Base-by-base conservation (phyloP, 345 rosid genomes). In the Corchorus capsularis region DNA sequence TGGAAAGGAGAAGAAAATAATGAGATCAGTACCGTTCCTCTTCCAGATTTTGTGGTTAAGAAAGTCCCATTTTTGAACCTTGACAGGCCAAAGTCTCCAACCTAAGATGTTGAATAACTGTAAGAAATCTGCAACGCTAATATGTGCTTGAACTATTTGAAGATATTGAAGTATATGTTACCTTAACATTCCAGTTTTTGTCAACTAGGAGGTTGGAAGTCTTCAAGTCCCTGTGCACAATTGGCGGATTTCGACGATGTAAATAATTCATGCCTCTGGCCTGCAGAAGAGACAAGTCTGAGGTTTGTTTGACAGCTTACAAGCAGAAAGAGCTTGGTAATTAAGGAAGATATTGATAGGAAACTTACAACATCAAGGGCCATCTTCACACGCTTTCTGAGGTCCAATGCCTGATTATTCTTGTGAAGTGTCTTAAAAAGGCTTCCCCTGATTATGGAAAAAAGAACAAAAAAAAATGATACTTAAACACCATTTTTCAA, bases 211-310 rank as follows among this genome's bases (percentile, higher is more conserved):
- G 88, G 85, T 95, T 95, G 45, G 99, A 93, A 35, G 99, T 93
- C 80, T 91, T 95, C 32, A 95, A 83, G 83, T 95, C 98, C 66
- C 97, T 84, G 69, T 95, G 99, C 49, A 95, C 90, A 64, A 91
- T 95, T 15, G 97, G 93, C 14, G 96, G 99, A 79, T 88, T 90
- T 76, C 99, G 87, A 63, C 76, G 93, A 79, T 95, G 99, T 81
- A 93, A 86, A 83, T 95, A 95, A 78, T 95, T 91, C 98, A 93
- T 91, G 65, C 97, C 99, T 84, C 90, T 83, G 67, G 96, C 97
- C 99, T 95, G 90, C 82, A 85, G 70, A 41, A 55, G 69, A 53
- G 62, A 32, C 16, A 13, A 60, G 62, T 34, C 19, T 43, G 17
- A 70, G 54, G 15, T 53, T 63, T 22, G n/a, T 45, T 55, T 22